phyloP scores from a whole-genome alignment of 805 yeast genomes.

The Vanderwaltozyma yarrowii region DNA sequence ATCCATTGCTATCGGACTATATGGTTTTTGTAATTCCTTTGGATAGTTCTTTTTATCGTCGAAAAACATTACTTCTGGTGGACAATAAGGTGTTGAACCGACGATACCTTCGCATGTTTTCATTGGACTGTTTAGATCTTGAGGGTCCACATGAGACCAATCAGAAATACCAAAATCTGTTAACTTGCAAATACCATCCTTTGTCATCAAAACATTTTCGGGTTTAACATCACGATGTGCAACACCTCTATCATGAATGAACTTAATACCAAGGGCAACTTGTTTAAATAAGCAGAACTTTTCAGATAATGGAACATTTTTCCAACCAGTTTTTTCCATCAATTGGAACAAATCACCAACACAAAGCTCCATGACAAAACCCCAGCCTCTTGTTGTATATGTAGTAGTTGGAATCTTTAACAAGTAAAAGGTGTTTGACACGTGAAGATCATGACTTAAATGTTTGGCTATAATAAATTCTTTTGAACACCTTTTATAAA shows the following conservation, averaged over 20 bases:
- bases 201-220: constrained; percentile 54
- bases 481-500: constrained; percentile 51
- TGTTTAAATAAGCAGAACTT: constrained; percentile 63
- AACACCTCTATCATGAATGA: constrained; percentile 53
- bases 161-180: constrained; percentile 74
- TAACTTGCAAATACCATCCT: constrained; percentile 51
- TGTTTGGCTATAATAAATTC: constrained; percentile 55
- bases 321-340: constrained; percentile 52
- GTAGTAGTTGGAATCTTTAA: constrained; percentile 48
- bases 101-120: constrained; percentile 38
- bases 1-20: constrained; percentile 62
- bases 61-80: constrained; percentile 62
- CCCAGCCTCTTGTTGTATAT: constrained; percentile 60
- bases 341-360: constrained; percentile 53
- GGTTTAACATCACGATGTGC: constrained; percentile 71
- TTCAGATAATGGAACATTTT: constrained; percentile 38
- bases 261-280: constrained; percentile 48
- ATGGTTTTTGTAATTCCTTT: constrained; percentile 28
- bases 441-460: constrained; percentile 44
- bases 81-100: constrained; percentile 74
- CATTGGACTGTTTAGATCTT: constrained; percentile 36
- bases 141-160: constrained; percentile 45
- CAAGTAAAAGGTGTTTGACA: constrained; percentile 43
- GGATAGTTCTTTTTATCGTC: constrained; percentile 26
- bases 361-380: constrained; percentile 57